These are phyloP conservation scores for Meyerozyma elateridarum DNA, from an alignment of 1,139 yeast species.

Conservation along the genomic window DNA sequence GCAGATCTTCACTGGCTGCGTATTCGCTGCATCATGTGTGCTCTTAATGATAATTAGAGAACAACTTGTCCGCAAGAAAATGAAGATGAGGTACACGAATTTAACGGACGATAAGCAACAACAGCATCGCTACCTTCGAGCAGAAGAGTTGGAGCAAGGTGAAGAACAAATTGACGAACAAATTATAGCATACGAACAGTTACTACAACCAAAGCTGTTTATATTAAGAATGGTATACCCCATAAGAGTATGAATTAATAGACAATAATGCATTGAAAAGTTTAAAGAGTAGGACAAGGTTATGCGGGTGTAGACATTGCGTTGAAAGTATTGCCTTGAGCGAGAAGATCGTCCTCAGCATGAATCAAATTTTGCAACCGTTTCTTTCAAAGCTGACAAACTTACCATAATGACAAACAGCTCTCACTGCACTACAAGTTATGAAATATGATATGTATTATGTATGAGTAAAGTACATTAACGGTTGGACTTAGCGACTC, in stretches of 20 bases:
- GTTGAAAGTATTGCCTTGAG: no score
- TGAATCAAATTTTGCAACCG: no score
- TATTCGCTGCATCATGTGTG: neutral
- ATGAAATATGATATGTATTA: constrained; percentile 3
- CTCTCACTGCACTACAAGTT: no score
- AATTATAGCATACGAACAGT: constrained; percentile 13
- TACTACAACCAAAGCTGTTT: constrained; percentile 20
- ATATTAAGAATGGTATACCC: constrained; percentile 32
- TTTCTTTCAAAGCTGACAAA: no score
- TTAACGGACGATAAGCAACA: constrained; percentile 4
- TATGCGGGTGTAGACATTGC: no score
- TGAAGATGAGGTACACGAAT: constrained; percentile 11
- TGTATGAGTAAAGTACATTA: constrained; percentile 34
- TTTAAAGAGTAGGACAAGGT: no score
- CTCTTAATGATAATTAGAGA: constrained; percentile 26
- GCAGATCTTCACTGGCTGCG: constrained; percentile 3
- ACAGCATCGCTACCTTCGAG: constrained; percentile 5
- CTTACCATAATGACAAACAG: no score
- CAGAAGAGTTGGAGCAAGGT: constrained; percentile 8
- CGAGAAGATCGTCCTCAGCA: no score
- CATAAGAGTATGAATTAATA: constrained; percentile 24
- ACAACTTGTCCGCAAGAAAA: constrained; percentile 27
- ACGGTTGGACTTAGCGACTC: constrained; percentile 99
- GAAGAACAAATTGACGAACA: constrained; percentile 10
- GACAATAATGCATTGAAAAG: no score